Conservation (phyloP, 495 filamentous ascomycete genomes). For the Podospora comata region DNA sequence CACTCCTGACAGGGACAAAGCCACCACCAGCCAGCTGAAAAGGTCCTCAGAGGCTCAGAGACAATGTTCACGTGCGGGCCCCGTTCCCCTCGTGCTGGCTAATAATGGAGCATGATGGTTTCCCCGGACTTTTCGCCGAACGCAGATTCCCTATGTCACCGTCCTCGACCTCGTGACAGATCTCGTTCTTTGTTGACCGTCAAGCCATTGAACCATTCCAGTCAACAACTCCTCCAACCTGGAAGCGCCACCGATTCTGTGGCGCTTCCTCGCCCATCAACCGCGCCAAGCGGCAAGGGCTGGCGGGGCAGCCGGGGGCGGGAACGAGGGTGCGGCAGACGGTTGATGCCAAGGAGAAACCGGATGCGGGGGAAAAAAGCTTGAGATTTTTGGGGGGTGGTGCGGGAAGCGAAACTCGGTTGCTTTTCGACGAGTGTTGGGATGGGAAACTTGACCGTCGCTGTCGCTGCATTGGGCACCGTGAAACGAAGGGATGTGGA, state of each 20-base stretch:
- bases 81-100: background rate
- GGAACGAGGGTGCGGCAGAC: background rate
- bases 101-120: background rate
- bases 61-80: background rate
- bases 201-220: background rate
- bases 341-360: background rate
- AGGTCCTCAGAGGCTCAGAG: background rate
- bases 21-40: background rate
- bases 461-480: constrained; percentile 2
- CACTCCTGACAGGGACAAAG: background rate
- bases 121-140: background rate
- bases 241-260: background rate
- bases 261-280: background rate
- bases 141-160: background rate
- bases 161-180: background rate
- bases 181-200: background rate
- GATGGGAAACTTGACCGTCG: constrained; percentile 7
- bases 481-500: background rate
- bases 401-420: background rate
- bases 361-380: constrained; percentile 8
- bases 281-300: constrained; percentile 5
- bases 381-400: background rate
- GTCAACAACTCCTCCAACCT: background rate
- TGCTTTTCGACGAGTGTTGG: background rate
- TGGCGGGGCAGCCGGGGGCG: background rate